Evolutionary conservation across 2,329 filamentous ascomycete species (phyloP).

Genomic region (Colletotrichum chrysophilum): DNA sequence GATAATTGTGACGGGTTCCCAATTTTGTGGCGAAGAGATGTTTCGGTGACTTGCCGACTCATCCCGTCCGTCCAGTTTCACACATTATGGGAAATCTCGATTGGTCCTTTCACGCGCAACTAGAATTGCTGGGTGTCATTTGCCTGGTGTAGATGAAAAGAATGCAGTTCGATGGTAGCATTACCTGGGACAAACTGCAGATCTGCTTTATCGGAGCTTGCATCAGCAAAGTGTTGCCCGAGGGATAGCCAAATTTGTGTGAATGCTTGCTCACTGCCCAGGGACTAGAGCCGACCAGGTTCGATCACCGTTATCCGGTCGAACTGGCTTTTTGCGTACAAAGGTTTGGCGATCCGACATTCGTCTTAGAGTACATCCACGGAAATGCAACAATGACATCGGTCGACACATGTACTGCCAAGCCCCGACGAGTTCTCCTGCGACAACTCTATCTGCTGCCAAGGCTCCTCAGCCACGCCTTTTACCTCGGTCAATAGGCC

Average conservation of each 20-base stretch:
- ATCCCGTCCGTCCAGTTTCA: not conserved
- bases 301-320: not conserved
- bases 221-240: not conserved
- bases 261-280: not conserved
- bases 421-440: not conserved
- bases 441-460: not conserved
- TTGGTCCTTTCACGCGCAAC: not conserved
- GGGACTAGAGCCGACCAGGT: not conserved
- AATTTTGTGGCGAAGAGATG: not conserved
- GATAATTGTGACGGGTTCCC: not conserved
- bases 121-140: not conserved
- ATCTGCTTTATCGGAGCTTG: not conserved
- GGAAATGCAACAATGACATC: not conserved
- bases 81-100: not conserved
- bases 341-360: not conserved
- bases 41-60: not conserved
- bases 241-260: not conserved
- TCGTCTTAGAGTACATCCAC: not conserved
- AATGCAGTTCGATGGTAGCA: not conserved
- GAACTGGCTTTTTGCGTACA: not conserved
- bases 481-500: not conserved
- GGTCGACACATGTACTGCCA: not conserved
- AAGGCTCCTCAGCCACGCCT: not conserved
- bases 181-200: not conserved
- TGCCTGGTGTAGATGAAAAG: not conserved